phyloP scores from a whole-genome alignment of 2,329 filamentous ascomycete genomes.

The Intubia oerlemansii region DNA sequence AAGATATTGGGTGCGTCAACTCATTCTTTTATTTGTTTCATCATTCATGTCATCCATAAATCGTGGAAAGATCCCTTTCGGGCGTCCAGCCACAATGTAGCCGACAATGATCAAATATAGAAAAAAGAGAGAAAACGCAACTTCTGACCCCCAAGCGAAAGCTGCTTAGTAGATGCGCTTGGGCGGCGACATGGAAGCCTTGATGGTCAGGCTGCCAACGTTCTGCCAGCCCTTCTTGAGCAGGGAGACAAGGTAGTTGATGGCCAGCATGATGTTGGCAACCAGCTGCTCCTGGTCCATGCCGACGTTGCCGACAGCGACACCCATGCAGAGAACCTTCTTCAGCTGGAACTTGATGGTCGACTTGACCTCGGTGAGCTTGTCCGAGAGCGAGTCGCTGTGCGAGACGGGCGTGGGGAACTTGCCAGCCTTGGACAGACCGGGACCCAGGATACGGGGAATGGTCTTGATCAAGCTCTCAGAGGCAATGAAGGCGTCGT shows the following conservation, averaged over 20 bases:
- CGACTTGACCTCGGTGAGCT: constrained; percentile 99
- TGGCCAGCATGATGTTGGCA: constrained; percentile 97
- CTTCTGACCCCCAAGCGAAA: too few relatives aligned
- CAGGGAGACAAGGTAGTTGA: constrained; percentile 99
- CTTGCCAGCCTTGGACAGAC: constrained; percentile 98
- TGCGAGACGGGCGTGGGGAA: constrained; percentile 98
- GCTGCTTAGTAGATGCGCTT: constrained; percentile 89
- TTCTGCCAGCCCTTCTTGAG: constrained; percentile 99
- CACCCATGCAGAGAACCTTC: constrained; percentile 99
- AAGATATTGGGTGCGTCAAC: too few relatives aligned
- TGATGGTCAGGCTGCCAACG: constrained; percentile 98
- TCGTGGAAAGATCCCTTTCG: too few relatives aligned
- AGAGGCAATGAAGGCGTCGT: constrained; percentile 97
- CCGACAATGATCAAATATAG: neutral
- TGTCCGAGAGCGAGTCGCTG: constrained; percentile 76
- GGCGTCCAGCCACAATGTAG: constrained; percentile 1
- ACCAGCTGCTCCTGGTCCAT: constrained; percentile 95
- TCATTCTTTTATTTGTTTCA: neutral
- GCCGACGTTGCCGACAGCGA: constrained; percentile 94
- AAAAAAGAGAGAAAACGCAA: neutral
- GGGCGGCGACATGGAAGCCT: constrained; percentile 98
- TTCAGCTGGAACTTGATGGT: constrained; percentile 99
- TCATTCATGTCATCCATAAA: neutral
- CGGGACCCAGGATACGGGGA: constrained; percentile 94
- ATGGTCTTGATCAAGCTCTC: constrained; percentile 99